These are phyloP conservation scores for Dianthus caryophyllus DNA, from an alignment of 148 eudicot genomes.

Conservation along the genomic window DNA sequence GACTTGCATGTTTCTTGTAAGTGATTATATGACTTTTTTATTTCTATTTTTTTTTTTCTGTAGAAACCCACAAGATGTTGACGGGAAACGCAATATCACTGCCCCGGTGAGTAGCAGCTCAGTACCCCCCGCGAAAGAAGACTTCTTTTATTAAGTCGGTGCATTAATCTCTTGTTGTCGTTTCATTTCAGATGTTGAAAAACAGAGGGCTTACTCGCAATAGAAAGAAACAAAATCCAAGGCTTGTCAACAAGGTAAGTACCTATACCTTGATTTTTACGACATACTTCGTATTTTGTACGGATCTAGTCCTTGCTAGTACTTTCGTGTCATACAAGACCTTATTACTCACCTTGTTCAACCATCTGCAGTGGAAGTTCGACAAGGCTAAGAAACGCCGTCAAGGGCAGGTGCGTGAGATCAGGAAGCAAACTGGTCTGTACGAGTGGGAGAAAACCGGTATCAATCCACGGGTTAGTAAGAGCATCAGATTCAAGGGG, in stretches of 20 bases:
- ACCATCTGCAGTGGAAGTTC: slow-evolving; percentile 44
- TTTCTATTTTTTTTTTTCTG: too few relatives aligned
- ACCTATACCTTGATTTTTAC: neutral
- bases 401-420: slow-evolving; percentile 61
- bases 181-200: slow-evolving; percentile 62
- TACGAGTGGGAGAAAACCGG: slow-evolving; percentile 72
- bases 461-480: slow-evolving; percentile 52
- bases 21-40: slow-evolving; percentile 5
- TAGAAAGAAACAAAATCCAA: slow-evolving; percentile 70
- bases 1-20: neutral
- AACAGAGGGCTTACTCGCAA: slow-evolving; percentile 74
- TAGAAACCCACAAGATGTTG: slow-evolving; percentile 39
- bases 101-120: slow-evolving; percentile 36
- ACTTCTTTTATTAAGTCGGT: neutral
- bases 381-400: slow-evolving; percentile 35
- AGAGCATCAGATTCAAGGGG: slow-evolving; percentile 48
- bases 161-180: neutral
- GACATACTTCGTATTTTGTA: neutral
- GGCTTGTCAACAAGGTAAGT: slow-evolving; percentile 69
- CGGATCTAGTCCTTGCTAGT: neutral
- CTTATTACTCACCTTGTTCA: neutral
- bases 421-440: slow-evolving; percentile 36
- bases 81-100: slow-evolving; percentile 67
- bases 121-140: neutral
- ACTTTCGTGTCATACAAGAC: neutral